Conservation (phyloP, 192 early-diverging fungal species). For the Coemansia reversa region DNA sequence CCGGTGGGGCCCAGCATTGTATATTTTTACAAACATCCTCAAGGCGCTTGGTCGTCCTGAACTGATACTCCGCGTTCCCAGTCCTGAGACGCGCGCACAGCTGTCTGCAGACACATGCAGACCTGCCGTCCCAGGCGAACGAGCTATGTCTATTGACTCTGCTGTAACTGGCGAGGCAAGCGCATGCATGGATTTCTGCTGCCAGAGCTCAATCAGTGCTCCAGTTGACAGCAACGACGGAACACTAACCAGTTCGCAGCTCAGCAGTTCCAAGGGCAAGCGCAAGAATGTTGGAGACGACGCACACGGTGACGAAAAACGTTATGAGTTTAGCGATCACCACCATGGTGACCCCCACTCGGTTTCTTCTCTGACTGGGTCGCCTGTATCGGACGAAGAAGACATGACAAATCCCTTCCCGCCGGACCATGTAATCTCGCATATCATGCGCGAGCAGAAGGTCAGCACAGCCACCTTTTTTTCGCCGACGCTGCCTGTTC, state of each 20-base stretch:
- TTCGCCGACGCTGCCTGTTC: slow-evolving; percentile 51
- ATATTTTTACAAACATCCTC: slow-evolving; percentile 55
- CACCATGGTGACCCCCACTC: slow-evolving; percentile 47
- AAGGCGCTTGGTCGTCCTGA: slow-evolving; percentile 53
- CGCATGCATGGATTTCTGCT: slow-evolving; percentile 25
- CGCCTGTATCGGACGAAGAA: slow-evolving; percentile 46
- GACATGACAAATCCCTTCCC: slow-evolving; percentile 53
- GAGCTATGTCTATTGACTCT: slow-evolving; percentile 35
- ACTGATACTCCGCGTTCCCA: slow-evolving; percentile 38
- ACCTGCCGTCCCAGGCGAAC: slow-evolving; percentile 12
- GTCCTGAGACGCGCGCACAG: slow-evolving; percentile 36
- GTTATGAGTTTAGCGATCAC: slow-evolving; percentile 52
- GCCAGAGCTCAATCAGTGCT: slow-evolving; percentile 1
- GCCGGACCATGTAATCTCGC: slow-evolving; percentile 51
- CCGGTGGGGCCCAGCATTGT: slow-evolving; percentile 52
- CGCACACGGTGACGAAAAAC: slow-evolving; percentile 47
- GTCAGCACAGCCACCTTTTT: slow-evolving; percentile 55
- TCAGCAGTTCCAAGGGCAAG: slow-evolving; percentile 22
- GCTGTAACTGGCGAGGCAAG: slow-evolving; percentile 19
- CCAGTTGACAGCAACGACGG: neutral
- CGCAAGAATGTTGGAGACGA: slow-evolving; percentile 32
- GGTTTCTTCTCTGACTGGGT: slow-evolving; percentile 21
- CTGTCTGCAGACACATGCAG: slow-evolving; percentile 28
- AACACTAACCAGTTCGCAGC: neutral
- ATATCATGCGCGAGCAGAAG: slow-evolving; percentile 55